Base-by-base conservation (phyloP, 2,329 filamentous ascomycete species). In the Penicillium sp. region DNA sequence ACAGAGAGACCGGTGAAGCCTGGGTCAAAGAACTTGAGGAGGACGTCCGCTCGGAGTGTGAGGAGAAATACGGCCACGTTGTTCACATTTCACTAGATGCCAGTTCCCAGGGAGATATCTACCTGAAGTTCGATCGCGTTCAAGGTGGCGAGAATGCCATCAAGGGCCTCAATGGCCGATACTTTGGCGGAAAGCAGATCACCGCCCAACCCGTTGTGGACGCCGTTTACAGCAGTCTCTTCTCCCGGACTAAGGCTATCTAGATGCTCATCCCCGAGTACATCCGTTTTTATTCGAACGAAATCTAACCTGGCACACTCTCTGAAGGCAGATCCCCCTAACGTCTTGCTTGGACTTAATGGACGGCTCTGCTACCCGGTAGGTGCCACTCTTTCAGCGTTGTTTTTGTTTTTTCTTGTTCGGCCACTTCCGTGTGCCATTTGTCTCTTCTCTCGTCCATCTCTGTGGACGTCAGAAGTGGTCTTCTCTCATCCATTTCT, bases 181-280 rank as follows among this genome's bases (percentile, higher is more conserved):
- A 90, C 78, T 99, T 99, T 78, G 94, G 91, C 73, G 91, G 91
- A 70, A 86, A 88, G 71, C 91, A 91, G 82, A 96, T 99, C 76
- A 93, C 90, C 74, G 94, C 93, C 69, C 89, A 92, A 65, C 94
- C 93, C 76, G 91, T 99, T 79, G 93, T 97, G 76, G 94, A 99
- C 78, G 93, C 93, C 72, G 91, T 99, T 80, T 99, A 97, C 86
- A 94, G 91, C 86, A 96, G 90, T 83, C 86, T 96, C 78, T 96
- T 94, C 82, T 90, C 89, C 77, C 88, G 90, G 75, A 90, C 89
- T 69, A 89, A 89, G 78, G 89, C 89, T 76, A 90, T 92, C 69
- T 93, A 79, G 83, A 52, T 29, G 17, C 29, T 33, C 58, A 60
- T 57, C 55, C 64, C 60, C 57, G 55, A 57, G 48, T 58, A 54